Evolutionary conservation across 306 rosid genomes (phyloP).

Genomic region (Abrus pulchellus): DNA sequence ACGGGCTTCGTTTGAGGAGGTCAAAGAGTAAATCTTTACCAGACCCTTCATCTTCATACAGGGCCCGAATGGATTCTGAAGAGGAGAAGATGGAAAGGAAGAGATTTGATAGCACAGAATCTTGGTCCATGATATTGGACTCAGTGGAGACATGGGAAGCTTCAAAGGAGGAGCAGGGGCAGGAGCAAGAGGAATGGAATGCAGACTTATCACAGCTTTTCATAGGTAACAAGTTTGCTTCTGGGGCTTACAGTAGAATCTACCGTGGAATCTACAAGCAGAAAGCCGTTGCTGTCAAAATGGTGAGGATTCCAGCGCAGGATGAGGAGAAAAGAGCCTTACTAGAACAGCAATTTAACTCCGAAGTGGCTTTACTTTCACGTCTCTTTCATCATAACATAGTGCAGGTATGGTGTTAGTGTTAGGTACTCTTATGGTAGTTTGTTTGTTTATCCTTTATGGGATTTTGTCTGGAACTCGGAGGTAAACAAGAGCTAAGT

Average conservation of each 20-base stretch:
- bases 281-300: slow-evolving; percentile 92
- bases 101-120: slow-evolving; percentile 86
- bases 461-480: slow-evolving; percentile 4
- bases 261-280: slow-evolving; percentile 94
- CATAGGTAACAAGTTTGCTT: slow-evolving; percentile 87
- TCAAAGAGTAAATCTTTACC: slow-evolving; percentile 69
- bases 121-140: slow-evolving; percentile 94
- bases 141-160: slow-evolving; percentile 87
- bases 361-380: slow-evolving; percentile 87
- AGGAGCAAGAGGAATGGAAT: slow-evolving; percentile 83
- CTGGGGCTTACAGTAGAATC: slow-evolving; percentile 91
- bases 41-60: slow-evolving; percentile 59
- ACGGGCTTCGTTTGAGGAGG: slow-evolving; percentile 62
- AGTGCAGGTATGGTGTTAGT: slow-evolving; percentile 70
- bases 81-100: slow-evolving; percentile 73
- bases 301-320: slow-evolving; percentile 84
- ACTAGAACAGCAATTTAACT: slow-evolving; percentile 82
- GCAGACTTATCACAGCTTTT: slow-evolving; percentile 90
- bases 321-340: slow-evolving; percentile 65
- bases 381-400: slow-evolving; percentile 85
- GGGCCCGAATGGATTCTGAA: slow-evolving; percentile 53
- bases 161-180: slow-evolving; percentile 73
- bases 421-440: not conserved
- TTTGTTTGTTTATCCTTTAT: slow-evolving; percentile 17
- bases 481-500: slow-evolving; percentile 12